These are phyloP conservation scores for Fomes fomentarius DNA, from an alignment of 1,284 basidiomycete genomes.

Conservation along the genomic window DNA sequence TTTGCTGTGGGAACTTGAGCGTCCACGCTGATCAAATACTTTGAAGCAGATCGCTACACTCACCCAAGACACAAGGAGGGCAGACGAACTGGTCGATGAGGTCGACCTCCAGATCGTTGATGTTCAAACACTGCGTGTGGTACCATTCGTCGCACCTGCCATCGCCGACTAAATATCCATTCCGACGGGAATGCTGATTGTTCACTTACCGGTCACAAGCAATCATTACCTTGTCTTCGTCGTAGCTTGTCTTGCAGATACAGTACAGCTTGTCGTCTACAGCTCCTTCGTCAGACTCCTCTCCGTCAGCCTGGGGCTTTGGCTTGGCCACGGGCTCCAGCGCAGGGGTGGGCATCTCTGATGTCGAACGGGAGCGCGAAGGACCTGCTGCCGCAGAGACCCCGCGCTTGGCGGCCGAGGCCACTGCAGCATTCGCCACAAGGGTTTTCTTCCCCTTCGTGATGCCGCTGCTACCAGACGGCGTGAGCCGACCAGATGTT, in stretches of 20 bases:
- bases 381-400: conserved; percentile 34
- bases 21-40: neutral
- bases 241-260: conserved; percentile 79
- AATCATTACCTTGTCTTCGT: conserved; percentile 85
- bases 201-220: conserved; percentile 78
- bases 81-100: conserved; percentile 89
- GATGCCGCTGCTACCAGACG: conserved; percentile 19
- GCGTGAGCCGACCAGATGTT: conserved; percentile 21
- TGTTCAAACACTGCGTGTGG: conserved; percentile 78
- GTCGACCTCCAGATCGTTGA: conserved; percentile 78
- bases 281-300: conserved; percentile 57
- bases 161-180: neutral
- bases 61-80: conserved; percentile 74
- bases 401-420: conserved; percentile 33
- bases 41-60: conserved; percentile 32
- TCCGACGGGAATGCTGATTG: neutral
- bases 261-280: conserved; percentile 84
- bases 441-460: conserved; percentile 35
- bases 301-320: conserved; percentile 41
- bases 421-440: conserved; percentile 14
- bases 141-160: conserved; percentile 88
- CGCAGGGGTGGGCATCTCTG: conserved; percentile 54
- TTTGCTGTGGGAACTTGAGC: conserved; percentile 50
- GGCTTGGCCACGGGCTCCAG: conserved; percentile 41
- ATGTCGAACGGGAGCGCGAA: conserved; percentile 68